phyloP scores from a whole-genome alignment of 208 protist genomes.

The Leishmania amazonensis region DNA sequence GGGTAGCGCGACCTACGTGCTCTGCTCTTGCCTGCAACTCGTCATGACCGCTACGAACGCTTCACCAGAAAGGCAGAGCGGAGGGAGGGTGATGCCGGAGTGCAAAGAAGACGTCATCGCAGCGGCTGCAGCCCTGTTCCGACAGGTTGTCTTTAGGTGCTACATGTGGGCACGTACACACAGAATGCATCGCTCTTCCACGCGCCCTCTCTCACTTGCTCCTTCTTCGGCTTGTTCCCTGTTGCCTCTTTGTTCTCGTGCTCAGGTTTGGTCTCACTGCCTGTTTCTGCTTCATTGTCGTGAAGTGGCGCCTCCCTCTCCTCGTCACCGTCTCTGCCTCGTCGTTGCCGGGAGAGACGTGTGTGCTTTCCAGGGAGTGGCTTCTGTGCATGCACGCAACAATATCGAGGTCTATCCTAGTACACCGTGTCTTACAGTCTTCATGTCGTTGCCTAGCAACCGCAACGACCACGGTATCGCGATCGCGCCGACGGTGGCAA shows the following conservation, averaged over 20 bases:
- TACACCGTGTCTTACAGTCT: background rate
- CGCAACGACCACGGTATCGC: background rate
- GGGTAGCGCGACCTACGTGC: background rate
- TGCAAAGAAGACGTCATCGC: background rate
- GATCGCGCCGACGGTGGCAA: background rate
- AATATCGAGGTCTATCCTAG: background rate
- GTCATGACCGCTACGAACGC: background rate
- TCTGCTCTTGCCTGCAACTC: background rate
- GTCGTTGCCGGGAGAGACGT: background rate
- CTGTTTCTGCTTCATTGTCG: background rate
- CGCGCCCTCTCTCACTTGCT: background rate
- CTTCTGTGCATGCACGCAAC: background rate
- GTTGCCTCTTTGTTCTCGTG: too few species aligned
- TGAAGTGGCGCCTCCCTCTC: background rate
- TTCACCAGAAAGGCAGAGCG: background rate
- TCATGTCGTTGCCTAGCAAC: background rate
- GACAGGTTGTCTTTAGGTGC: background rate
- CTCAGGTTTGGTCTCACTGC: background rate
- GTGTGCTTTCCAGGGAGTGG: background rate
- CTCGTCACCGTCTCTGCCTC: background rate
- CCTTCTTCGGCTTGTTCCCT: constrained; percentile 1
- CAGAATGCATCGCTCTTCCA: background rate
- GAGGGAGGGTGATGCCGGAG: background rate
- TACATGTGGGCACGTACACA: background rate
- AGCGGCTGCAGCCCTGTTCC: too few species aligned